phyloP scores from a whole-genome alignment of 2,329 filamentous ascomycete species.

The Diaporthe sp. region DNA sequence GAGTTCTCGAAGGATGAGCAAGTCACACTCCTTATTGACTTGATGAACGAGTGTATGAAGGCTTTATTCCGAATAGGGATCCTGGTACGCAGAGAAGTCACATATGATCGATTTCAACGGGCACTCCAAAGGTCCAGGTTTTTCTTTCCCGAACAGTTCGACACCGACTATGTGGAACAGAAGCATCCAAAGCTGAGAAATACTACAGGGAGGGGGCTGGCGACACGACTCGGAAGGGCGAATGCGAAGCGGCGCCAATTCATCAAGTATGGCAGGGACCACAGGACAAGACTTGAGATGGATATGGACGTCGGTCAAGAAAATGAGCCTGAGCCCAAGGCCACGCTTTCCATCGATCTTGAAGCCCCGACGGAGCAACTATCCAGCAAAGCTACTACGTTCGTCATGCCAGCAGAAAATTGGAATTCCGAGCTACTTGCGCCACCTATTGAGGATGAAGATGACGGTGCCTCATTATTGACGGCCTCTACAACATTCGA shows the following conservation, averaged over 20 bases:
- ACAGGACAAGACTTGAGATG: not conserved
- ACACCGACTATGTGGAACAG: not conserved
- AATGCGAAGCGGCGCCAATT: constrained; percentile 2
- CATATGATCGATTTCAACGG: too few species aligned
- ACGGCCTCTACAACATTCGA: not conserved
- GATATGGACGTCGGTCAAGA: not conserved
- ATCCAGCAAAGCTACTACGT: not conserved
- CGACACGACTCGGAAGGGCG: not conserved
- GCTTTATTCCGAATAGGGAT: too few species aligned
- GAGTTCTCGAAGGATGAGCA: not conserved
- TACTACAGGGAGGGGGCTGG: not conserved
- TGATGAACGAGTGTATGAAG: constrained; percentile 1
- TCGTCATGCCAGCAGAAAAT: not conserved
- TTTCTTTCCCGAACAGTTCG: not conserved
- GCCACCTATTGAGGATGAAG: not conserved
- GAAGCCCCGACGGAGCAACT: not conserved
- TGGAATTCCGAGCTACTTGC: not conserved
- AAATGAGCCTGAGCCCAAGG: not conserved
- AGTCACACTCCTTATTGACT: not conserved
- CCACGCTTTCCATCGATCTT: not conserved
- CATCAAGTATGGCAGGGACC: not conserved
- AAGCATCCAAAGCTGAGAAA: not conserved
- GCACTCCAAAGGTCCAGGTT: not conserved
- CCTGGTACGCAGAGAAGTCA: too few species aligned
- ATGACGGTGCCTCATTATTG: not conserved